These are phyloP conservation scores for Rhipidocladum racemiflorum DNA, from an alignment of 176 grass and related monocot genomes.

Conservation along the genomic window DNA sequence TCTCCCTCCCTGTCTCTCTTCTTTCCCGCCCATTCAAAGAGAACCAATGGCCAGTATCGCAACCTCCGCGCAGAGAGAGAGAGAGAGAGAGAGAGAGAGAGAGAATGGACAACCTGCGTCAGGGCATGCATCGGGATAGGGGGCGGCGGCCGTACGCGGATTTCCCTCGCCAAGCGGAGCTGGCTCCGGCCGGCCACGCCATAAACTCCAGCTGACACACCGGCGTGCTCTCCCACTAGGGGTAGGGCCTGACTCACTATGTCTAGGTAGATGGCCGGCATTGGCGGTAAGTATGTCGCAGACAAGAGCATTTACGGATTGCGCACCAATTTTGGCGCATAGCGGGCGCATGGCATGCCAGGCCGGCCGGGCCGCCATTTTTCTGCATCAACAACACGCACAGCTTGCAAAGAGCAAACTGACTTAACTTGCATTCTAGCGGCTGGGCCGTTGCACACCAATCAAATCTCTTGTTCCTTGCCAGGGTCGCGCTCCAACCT, in stretches of 20 bases:
- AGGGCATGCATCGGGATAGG: neutral
- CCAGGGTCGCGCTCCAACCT: no score
- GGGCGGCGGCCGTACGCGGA: slow-evolving; percentile 36
- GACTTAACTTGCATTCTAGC: no score
- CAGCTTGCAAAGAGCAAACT: neutral
- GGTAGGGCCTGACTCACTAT: neutral
- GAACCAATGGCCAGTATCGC: neutral
- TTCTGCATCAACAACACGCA: neutral
- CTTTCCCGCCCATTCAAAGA: neutral
- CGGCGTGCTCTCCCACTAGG: neutral
- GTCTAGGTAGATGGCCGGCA: neutral
- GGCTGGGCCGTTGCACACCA: no score
- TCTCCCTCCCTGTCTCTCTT: no score
- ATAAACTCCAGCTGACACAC: neutral
- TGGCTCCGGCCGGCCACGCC: slow-evolving; percentile 11
- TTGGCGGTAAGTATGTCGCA: neutral
- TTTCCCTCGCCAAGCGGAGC: slow-evolving; percentile 24
- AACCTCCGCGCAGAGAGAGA: neutral
- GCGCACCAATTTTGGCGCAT: neutral
- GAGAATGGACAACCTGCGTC: neutral
- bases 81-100: neutral
- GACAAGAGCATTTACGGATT: neutral
- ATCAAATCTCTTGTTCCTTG: no score
- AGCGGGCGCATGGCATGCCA: neutral
- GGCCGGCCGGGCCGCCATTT: neutral